A percentile compares a stretch with the other conserved stretches of the same genome.
phyloP scores from a whole-genome alignment of 108 stramenopile species.

The Cyclostephanos tholiformis region DNA sequence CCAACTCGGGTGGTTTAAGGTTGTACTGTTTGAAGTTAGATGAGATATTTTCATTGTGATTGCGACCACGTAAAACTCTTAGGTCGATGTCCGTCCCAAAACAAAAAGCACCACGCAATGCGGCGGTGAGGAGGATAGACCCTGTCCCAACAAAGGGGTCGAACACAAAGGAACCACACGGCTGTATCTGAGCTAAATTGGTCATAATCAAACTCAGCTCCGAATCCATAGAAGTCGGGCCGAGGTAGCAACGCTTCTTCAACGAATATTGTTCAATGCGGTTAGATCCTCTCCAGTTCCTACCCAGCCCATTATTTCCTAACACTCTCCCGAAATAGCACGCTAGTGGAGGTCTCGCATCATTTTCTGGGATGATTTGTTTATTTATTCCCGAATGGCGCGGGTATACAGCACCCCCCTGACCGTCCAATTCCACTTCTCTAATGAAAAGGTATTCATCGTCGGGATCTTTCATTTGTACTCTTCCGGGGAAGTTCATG shows the following conservation, averaged over 20 bases:
- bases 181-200: constrained; percentile 75
- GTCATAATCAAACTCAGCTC: constrained; percentile 95
- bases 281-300: constrained; percentile 56
- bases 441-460: constrained; percentile 75
- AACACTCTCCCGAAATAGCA: constrained; percentile 83
- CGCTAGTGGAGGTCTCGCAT: constrained; percentile 65
- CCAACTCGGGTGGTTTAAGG: constrained; percentile 89
- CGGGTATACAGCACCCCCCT: constrained; percentile 68
- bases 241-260: constrained; percentile 92
- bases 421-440: constrained; percentile 69
- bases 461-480: constrained; percentile 74
- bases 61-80: constrained; percentile 87
- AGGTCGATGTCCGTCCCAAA: constrained; percentile 96
- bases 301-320: constrained; percentile 50
- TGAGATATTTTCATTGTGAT: constrained; percentile 63
- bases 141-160: constrained; percentile 99
- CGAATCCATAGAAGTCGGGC: constrained; percentile 98
- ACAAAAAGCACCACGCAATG: constrained; percentile 86
- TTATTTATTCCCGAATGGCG: constrained; percentile 39
- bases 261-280: constrained; percentile 81
- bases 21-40: constrained; percentile 89
- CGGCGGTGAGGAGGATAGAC: constrained; percentile 89
- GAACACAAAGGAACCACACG: constrained; percentile 62
- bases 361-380: constrained; percentile 63
- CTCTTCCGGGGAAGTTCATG: constrained; percentile 62